phyloP scores from a whole-genome alignment of 495 filamentous ascomycete species.

The Polyplosphaeria fusca region DNA sequence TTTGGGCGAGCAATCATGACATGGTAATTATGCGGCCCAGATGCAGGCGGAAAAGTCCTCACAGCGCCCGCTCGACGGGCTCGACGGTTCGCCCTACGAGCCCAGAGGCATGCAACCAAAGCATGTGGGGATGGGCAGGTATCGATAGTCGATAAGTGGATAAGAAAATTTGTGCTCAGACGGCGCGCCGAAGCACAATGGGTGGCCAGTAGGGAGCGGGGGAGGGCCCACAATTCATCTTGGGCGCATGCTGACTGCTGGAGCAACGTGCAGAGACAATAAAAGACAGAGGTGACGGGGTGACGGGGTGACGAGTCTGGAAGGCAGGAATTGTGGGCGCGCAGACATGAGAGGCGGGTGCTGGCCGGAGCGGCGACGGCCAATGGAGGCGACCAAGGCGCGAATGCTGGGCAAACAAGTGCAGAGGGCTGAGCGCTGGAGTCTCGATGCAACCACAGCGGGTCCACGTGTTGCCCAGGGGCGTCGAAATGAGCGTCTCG shows the following conservation, averaged over 20 bases:
- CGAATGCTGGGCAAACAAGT: constrained; percentile 7
- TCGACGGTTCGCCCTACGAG: too few relatives aligned
- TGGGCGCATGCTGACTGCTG: constrained; percentile 10
- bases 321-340: constrained; percentile 3
- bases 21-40: constrained; percentile 4
- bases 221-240: constrained; percentile 27
- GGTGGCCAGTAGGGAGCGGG: constrained; percentile 11
- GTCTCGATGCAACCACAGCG: neutral
- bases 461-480: neutral
- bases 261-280: neutral
- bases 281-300: neutral
- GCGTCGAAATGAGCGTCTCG: neutral
- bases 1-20: too few relatives aligned
- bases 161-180: constrained; percentile 18
- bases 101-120: too few relatives aligned
- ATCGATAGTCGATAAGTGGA: constrained; percentile 32
- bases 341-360: neutral
- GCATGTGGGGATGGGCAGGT: constrained; percentile 3
- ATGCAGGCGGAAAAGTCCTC: constrained; percentile 16
- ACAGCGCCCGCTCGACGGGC: neutral
- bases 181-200: constrained; percentile 15
- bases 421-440: neutral
- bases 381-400: neutral
- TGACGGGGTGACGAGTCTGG: neutral
- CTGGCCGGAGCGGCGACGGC: neutral